Evolutionary conservation across 768 basidiomycete genomes (phyloP).

Genomic region (Trametes punicea): DNA sequence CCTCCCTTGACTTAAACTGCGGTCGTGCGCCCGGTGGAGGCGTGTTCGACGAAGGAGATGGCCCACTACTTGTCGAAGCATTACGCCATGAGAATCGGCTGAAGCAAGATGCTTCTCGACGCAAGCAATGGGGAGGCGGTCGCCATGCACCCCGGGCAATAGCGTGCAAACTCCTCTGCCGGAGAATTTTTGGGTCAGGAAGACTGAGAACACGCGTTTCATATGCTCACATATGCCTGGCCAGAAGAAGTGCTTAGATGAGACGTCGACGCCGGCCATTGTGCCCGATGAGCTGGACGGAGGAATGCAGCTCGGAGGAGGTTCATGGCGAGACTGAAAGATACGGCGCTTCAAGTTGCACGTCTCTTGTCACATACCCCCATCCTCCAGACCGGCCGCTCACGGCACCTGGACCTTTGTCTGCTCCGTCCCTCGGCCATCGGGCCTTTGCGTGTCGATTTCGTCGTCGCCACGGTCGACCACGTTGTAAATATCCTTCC

Average conservation of each 20-base stretch:
- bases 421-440: not conserved
- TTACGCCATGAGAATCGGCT: conserved; percentile 12
- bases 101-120: not conserved
- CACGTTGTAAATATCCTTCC: conserved; percentile 10
- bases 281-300: conserved; percentile 13
- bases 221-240: conserved; percentile 1
- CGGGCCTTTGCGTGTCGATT: not conserved
- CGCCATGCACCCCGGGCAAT: not conserved
- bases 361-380: conserved; percentile 9
- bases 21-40: conserved; percentile 18
- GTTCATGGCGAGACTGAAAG: conserved; percentile 24
- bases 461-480: not conserved
- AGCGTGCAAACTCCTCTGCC: conserved; percentile 4
- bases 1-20: conserved; percentile 33
- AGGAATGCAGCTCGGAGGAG: conserved; percentile 21
- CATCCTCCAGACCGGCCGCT: conserved; percentile 6
- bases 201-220: too few species aligned
- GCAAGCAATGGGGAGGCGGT: not conserved
- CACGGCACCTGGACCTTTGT: not conserved
- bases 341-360: conserved; percentile 12
- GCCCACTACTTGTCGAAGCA: conserved; percentile 1
- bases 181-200: not conserved
- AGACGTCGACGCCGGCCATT: not conserved
- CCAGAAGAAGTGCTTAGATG: not conserved
- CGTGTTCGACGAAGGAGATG: conserved; percentile 11